Evolutionary conservation across 345 rosid genomes (phyloP), one percentile per base, ranked within the genome.

Genomic region (Gossypium bickii): DNA sequence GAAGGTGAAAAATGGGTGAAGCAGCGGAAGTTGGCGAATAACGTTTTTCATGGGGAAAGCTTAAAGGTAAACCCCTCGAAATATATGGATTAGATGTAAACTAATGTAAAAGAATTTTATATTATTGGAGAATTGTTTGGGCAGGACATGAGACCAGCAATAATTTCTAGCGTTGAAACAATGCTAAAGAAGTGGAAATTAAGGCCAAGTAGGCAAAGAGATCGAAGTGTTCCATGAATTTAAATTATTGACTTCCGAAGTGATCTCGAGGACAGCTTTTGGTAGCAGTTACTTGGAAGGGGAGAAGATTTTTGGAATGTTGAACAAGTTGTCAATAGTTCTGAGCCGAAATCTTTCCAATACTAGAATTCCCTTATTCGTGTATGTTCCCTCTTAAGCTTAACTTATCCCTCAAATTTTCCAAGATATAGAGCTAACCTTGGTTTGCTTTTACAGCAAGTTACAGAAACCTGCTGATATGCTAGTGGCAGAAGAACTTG

Each of bases 241-340:
- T 1, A 4, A 4, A 1, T 12, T 59, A 1, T 4, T 59, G 38
- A 59, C n/a, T 24, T 59, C 63, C 1, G 63, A 59, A 59, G 63
- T 59, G 2, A 59, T 59, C 25, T 59, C 63, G 15, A 59, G 63
- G 25, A 59, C 63, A 24, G 63, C 63, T 59, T 59, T 59, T 4
- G 63, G 63, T 25, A 59, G 63, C 63, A 59, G 38, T 59, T 24
- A 59, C 17, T 12, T 59, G 63, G 62, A 59, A 59, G 63, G 63
- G 9, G 38, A 59, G 9, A 59, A 59, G 38, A 59, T 59, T 11
- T 59, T 59, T 12, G 38, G 3, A 0, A 24, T 59, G 63, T 24
- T 12, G 63, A 12, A 29, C 12, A 63, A 34, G 24, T 17, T 63
- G 20, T 2, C 48, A 38, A 2, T 17, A 63, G 1, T 63, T 9